Evolutionary conservation across 2,329 filamentous ascomycete genomes (phyloP).

Genomic region (Leptographium lundbergii): DNA sequence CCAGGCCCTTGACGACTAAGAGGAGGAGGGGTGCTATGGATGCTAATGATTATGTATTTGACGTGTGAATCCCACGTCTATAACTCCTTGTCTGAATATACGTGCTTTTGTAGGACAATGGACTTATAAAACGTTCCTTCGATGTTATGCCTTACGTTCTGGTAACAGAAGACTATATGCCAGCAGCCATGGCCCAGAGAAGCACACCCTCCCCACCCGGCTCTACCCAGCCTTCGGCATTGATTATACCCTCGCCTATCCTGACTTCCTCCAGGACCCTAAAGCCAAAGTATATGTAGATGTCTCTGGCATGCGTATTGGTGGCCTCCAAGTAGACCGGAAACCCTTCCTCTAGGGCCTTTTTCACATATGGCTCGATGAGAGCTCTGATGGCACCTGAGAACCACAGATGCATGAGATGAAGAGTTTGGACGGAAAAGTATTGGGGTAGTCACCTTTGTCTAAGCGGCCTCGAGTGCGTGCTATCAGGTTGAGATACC

Average conservation of each 20-base stretch:
- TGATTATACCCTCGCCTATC: background rate
- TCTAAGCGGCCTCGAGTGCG: background rate
- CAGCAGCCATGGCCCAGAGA: background rate
- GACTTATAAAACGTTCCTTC: too few relatives aligned
- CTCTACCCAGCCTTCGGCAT: background rate
- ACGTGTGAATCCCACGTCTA: too few relatives aligned
- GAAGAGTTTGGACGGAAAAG: too few relatives aligned
- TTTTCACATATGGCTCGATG: background rate
- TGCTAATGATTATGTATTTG: too few relatives aligned
- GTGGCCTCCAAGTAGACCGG: background rate
- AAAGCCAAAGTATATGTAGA: background rate
- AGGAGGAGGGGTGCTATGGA: too few relatives aligned
- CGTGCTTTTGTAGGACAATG: too few relatives aligned
- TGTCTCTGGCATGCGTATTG: background rate
- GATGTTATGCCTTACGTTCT: too few relatives aligned
- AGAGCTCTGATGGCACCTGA: background rate
- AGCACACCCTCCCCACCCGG: background rate
- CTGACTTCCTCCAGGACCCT: background rate
- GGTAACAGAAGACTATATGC: background rate
- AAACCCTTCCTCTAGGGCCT: background rate
- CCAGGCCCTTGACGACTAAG: too few relatives aligned
- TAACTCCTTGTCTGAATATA: too few relatives aligned
- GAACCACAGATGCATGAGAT: too few relatives aligned
- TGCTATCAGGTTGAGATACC: background rate
- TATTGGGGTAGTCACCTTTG: background rate